Percentiles rank a stretch among this genome's conserved stretches.
Conservation (phyloP, 1,139 yeast genomes). For the Sugiyamaella paludigena region DNA sequence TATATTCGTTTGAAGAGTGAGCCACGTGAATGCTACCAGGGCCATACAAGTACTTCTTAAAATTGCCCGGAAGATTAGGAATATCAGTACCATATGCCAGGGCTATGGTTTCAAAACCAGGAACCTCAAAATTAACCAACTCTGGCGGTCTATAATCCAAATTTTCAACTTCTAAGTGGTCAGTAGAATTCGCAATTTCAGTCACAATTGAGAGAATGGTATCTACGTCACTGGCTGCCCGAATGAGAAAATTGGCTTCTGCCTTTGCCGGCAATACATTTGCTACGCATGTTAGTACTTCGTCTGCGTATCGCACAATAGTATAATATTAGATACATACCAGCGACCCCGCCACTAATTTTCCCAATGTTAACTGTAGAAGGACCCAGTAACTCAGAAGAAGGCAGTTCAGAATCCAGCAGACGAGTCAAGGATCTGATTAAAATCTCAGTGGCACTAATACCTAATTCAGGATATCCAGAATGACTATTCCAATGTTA, state of each 20-base stretch:
- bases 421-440: conserved; percentile 50
- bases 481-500: conserved; percentile 47
- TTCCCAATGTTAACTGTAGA: conserved; percentile 61
- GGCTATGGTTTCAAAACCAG: conserved; percentile 57
- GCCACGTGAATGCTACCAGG: conserved; percentile 69
- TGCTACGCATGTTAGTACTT: conserved; percentile 1
- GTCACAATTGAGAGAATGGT: conserved; percentile 41
- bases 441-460: conserved; percentile 58
- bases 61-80: conserved; percentile 47
- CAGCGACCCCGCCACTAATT: conserved; percentile 56
- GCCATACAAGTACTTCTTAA: conserved; percentile 54
- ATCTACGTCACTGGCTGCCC: conserved; percentile 52
- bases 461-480: conserved; percentile 67
- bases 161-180: conserved; percentile 31
- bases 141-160: conserved; percentile 41
- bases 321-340: too few relatives aligned
- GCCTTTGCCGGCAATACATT: conserved; percentile 66
- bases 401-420: conserved; percentile 44
- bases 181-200: conserved; percentile 36
- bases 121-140: conserved; percentile 54
- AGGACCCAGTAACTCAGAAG: conserved; percentile 53
- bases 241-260: conserved; percentile 47
- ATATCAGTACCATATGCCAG: conserved; percentile 66
- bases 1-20: conserved; percentile 59
- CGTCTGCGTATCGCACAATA: too few relatives aligned